A percentile compares a stretch with the other conserved stretches of the same genome.
Evolutionary conservation across 495 filamentous ascomycete species (phyloP).

Genomic region (Lentithecium fluviatile): DNA sequence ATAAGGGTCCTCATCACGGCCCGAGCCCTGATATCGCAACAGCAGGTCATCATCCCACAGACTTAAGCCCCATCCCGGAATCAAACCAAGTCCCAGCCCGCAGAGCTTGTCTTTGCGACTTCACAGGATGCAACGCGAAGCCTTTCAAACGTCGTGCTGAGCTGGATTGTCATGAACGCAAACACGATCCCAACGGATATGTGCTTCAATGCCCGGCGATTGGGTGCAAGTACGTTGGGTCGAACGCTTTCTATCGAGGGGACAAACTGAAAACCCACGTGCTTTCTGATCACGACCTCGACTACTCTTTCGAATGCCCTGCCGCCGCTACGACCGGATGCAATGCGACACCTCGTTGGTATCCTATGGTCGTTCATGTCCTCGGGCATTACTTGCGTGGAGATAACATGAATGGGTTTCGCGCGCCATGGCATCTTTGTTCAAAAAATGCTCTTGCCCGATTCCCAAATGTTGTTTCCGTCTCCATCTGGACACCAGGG

Average conservation of each 20-base stretch:
- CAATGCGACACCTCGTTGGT: too few species aligned
- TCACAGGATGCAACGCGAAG: not conserved
- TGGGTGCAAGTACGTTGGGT: not conserved
- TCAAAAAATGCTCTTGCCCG: not conserved
- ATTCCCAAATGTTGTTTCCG: not conserved
- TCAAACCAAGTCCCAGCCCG: too few species aligned
- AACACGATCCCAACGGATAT: not conserved
- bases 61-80: too few species aligned
- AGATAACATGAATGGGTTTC: too few species aligned
- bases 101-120: too few species aligned
- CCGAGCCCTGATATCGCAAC: too few species aligned
- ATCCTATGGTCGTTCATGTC: not conserved
- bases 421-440: too few species aligned
- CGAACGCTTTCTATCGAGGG: not conserved
- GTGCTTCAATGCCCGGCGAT: not conserved
- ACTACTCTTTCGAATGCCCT: not conserved
- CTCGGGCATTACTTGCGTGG: not conserved
- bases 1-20: too few species aligned
- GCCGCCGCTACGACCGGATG: not conserved
- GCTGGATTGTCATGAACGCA: not conserved
- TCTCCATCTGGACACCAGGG: not conserved
- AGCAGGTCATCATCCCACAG: too few species aligned
- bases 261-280: conserved; percentile 6
- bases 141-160: not conserved
- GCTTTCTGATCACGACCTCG: not conserved